A percentile compares a stretch with the other conserved stretches of the same genome.
phyloP scores from a whole-genome alignment of 768 basidiomycete genomes.

The Lentinula guzmanii region DNA sequence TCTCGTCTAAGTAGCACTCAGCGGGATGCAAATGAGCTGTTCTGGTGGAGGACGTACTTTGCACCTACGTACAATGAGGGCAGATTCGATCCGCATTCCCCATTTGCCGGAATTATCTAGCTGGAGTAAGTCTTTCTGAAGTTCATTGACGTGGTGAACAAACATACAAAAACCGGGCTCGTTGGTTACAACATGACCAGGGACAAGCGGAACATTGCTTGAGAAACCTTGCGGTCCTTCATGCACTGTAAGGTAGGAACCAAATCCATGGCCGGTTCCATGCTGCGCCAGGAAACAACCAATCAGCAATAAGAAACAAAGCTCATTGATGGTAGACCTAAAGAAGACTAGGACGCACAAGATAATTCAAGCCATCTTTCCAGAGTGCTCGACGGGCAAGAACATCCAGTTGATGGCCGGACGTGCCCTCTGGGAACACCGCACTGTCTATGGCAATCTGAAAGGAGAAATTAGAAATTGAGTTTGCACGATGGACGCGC shows the following conservation, averaged over 20 bases:
- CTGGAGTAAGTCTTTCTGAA: background rate
- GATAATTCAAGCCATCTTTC: slow-evolving; percentile 80
- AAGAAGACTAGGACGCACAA: slow-evolving; percentile 35
- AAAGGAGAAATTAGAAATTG: slow-evolving; percentile 12
- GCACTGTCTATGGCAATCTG: slow-evolving; percentile 89
- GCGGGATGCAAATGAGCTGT: slow-evolving; percentile 6
- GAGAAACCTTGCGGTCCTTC: slow-evolving; percentile 82
- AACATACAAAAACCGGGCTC: slow-evolving; percentile 89
- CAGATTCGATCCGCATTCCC: slow-evolving; percentile 92
- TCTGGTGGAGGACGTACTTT: background rate
- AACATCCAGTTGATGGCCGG: slow-evolving; percentile 78
- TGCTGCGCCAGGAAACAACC: slow-evolving; percentile 41
- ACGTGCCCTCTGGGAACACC: slow-evolving; percentile 87
- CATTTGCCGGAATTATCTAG: slow-evolving; percentile 71
- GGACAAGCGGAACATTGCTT: slow-evolving; percentile 58
- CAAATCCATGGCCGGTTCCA: slow-evolving; percentile 89
- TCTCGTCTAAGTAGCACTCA: slow-evolving; percentile 45
- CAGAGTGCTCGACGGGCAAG: slow-evolving; percentile 86
- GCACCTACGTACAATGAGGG: slow-evolving; percentile 54
- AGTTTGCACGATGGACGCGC: slow-evolving; percentile 12
- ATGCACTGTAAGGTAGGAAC: slow-evolving; percentile 80
- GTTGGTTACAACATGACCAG: slow-evolving; percentile 91
- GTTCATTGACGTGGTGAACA: background rate
- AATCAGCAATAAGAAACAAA: slow-evolving; percentile 5
- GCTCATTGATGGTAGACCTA: background rate